Evolutionary conservation across 108 stramenopile genomes (phyloP).

Genomic region (Nitzschia inconspicua): DNA sequence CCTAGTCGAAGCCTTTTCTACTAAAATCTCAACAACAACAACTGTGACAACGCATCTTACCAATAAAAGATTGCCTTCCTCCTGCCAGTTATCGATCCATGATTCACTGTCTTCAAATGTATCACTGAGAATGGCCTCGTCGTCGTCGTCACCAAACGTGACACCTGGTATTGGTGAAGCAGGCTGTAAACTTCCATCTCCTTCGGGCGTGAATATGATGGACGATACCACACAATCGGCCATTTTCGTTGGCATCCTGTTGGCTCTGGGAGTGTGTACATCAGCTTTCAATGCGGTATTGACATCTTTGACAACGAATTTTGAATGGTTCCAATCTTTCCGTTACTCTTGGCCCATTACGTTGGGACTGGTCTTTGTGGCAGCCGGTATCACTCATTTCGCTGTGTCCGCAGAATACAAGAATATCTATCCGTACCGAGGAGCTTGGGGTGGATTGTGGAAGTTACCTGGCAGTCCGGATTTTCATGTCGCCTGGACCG

Average conservation of each 20-base stretch:
- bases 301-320: background rate
- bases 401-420: constrained; percentile 62
- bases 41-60: too few relatives aligned
- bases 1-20: too few relatives aligned
- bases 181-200: constrained; percentile 8
- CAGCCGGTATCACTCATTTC: constrained; percentile 84
- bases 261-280: background rate
- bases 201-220: constrained; percentile 1
- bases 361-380: constrained; percentile 65
- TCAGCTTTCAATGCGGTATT: background rate
- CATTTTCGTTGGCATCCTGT: background rate
- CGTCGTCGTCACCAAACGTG: too few relatives aligned
- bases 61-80: too few relatives aligned
- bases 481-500: constrained; percentile 86
- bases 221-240: constrained; percentile 5
- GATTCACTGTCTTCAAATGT: too few relatives aligned
- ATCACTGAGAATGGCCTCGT: too few relatives aligned
- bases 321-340: constrained; percentile 1
- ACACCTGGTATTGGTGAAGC: constrained; percentile 5
- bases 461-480: constrained; percentile 72
- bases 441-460: constrained; percentile 88
- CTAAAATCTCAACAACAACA: too few relatives aligned
- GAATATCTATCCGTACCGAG: constrained; percentile 72
- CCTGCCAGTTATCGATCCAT: too few relatives aligned
- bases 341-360: constrained; percentile 63